Conservation (phyloP, 305 asterid genomes). For the Petunia hybrid region DNA sequence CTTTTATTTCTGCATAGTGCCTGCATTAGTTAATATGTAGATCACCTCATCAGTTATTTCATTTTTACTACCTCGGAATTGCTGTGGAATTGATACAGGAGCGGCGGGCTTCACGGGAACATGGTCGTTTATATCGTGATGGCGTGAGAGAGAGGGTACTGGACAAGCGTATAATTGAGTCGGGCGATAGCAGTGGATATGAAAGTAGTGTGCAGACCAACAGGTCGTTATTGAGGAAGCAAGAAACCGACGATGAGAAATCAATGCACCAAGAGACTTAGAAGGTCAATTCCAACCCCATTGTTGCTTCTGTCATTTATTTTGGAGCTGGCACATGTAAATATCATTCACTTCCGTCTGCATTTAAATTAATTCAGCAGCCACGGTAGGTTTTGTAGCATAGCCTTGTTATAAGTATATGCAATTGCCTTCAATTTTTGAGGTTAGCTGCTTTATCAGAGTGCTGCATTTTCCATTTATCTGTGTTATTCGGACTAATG, state of each 20-base stretch:
- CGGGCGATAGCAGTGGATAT: constrained; percentile 88
- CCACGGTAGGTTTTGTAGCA: constrained; percentile 39
- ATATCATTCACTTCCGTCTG: constrained; percentile 45
- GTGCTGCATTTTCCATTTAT: background rate
- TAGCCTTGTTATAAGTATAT: background rate
- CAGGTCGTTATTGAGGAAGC: constrained; percentile 57
- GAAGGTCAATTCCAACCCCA: constrained; percentile 33
- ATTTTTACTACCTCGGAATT: background rate
- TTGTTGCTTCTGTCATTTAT: constrained; percentile 22
- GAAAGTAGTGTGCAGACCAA: constrained; percentile 79
- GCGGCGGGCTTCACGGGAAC: constrained; percentile 63
- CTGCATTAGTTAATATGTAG: background rate
- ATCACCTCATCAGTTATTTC: constrained; percentile 5
- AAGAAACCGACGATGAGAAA: constrained; percentile 68
- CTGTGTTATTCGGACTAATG: background rate
- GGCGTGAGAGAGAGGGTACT: constrained; percentile 45
- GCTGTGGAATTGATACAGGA: constrained; percentile 54
- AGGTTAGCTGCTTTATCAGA: background rate
- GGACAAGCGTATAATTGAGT: constrained; percentile 61
- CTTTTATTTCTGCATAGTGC: background rate
- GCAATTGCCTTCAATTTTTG: constrained; percentile 2
- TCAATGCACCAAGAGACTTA: constrained; percentile 31
- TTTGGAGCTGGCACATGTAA: constrained; percentile 46
- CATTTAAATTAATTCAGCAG: constrained; percentile 35
- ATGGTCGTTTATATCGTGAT: constrained; percentile 49